Evolutionary conservation across 2,329 filamentous ascomycete species (phyloP).

Genomic region (Sporothrix humicola): DNA sequence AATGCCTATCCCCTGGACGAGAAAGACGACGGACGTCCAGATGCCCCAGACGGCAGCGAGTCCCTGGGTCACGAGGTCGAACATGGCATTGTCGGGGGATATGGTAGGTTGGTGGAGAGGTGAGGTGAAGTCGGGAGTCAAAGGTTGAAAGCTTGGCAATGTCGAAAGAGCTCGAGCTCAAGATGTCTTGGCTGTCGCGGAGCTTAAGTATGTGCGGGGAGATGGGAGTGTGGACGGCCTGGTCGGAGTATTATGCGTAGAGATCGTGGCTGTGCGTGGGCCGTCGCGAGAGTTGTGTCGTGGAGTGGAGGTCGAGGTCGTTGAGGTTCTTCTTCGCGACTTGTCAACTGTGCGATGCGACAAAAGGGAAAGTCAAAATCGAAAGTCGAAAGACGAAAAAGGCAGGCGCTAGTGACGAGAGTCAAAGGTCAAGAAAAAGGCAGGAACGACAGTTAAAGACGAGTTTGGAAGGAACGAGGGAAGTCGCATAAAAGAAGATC

Average conservation of each 20-base stretch:
- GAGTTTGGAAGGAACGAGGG: background rate
- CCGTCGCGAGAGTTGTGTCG: no score
- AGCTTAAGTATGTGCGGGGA: background rate
- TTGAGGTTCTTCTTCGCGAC: background rate
- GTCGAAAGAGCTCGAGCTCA: background rate
- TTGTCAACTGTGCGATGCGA: background rate
- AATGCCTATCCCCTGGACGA: slow-evolving; percentile 63
- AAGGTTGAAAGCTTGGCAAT: background rate
- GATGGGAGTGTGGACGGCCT: background rate
- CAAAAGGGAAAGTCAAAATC: background rate
- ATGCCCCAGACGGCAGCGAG: slow-evolving; percentile 39
- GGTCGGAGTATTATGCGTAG: background rate
- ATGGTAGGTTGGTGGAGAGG: background rate
- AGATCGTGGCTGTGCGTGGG: background rate
- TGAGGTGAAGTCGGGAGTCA: background rate
- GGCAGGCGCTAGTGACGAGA: background rate
- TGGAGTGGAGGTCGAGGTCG: background rate
- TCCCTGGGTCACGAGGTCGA: slow-evolving; percentile 27
- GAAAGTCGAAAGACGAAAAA: background rate
- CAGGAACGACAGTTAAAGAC: background rate
- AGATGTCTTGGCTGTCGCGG: background rate
- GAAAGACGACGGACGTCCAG: slow-evolving; percentile 59
- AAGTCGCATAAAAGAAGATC: background rate
- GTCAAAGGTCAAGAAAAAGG: background rate
- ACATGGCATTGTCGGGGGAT: slow-evolving; percentile 33